These are phyloP conservation scores for Trichoderma polysporum DNA, from an alignment of 2,329 filamentous ascomycete species.

Conservation along the genomic window DNA sequence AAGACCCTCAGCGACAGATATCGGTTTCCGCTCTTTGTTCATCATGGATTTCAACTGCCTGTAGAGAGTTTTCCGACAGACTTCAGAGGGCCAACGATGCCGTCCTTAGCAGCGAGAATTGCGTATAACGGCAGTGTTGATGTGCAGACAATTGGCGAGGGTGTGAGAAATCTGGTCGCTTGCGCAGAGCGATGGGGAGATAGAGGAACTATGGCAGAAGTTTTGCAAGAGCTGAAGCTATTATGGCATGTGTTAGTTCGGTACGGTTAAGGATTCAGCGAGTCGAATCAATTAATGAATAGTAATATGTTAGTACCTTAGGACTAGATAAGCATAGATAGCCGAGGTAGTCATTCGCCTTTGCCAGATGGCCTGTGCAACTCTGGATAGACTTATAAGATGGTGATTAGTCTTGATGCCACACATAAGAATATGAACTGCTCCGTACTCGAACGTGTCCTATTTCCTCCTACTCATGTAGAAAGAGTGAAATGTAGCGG, in stretches of 20 bases:
- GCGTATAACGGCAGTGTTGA: conserved; percentile 17
- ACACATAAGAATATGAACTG: neutral
- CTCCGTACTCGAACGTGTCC: too few relatives aligned
- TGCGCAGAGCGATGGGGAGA: conserved; percentile 3
- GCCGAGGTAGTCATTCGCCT: too few relatives aligned
- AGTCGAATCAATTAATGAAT: neutral
- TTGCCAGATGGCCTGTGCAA: neutral
- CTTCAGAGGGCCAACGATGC: conserved; percentile 26
- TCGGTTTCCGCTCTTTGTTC: conserved; percentile 21
- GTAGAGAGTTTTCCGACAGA: conserved; percentile 19
- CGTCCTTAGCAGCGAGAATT: conserved; percentile 21
- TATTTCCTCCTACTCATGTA: neutral
- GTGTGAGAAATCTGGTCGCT: neutral
- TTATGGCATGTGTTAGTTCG: conserved; percentile 24
- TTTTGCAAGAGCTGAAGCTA: conserved; percentile 21
- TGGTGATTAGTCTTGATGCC: neutral
- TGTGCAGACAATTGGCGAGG: neutral
- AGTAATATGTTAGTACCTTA: neutral
- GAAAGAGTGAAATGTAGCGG: neutral
- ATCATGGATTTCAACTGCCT: conserved; percentile 20
- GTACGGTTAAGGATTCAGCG: conserved; percentile 4
- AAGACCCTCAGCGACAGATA: conserved; percentile 19
- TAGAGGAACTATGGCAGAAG: conserved; percentile 14
- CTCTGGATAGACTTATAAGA: too few relatives aligned
- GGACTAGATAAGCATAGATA: neutral